Evolutionary conservation across 2,329 filamentous ascomycete species (phyloP), one percentile per base, ranked within the genome.

Genomic region (Stagonosporopsis tanaceti): DNA sequence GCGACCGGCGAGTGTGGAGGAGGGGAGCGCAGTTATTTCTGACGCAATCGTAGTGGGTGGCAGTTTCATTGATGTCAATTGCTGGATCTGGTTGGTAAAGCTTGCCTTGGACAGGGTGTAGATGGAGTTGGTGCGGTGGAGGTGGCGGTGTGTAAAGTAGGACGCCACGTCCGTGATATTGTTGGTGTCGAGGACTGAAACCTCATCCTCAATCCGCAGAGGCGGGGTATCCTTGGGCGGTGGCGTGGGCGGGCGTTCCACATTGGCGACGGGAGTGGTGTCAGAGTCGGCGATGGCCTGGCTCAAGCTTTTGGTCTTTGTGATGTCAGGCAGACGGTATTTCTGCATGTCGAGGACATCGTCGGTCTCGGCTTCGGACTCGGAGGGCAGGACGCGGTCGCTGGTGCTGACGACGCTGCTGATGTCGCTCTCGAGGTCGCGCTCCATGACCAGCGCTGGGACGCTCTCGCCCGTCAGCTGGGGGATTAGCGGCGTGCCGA

Each of bases 31-130:
- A 8, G 89, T 87, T 46, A 99, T 93, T 70, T 89, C 92, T 62
- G 88, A 90, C 27, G 92, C 92, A 22, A 99, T 83, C 0, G 91
- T 88, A 50, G 94, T 91, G 74, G 96, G 90, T 1, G 95, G 95
- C 2, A 98, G 84, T 68, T 92, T 89, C 56, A 98, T 88, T 17
- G 93, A 93, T 0, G 93, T 98, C 62, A 99, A 83, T 75, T 97
- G 93, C 45, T 92, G 91, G 50, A 98, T 86, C 76, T 98, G 95
- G 69, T 91, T 96, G 62, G 92, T 91, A 76, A 99, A 97, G 6
- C 94, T 97, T 32, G 90, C 90, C 41, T 94, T 87, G 2, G 93
- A 97, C 57, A 99, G 85, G 1, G 95, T 97, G 77, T 96, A 97
- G 65, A 98, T 93, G 34, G 94, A 98, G 39, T 91, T 91, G 3